Conservation (phyloP, 179 eudicot species). For the Actinidia arguta region DNA sequence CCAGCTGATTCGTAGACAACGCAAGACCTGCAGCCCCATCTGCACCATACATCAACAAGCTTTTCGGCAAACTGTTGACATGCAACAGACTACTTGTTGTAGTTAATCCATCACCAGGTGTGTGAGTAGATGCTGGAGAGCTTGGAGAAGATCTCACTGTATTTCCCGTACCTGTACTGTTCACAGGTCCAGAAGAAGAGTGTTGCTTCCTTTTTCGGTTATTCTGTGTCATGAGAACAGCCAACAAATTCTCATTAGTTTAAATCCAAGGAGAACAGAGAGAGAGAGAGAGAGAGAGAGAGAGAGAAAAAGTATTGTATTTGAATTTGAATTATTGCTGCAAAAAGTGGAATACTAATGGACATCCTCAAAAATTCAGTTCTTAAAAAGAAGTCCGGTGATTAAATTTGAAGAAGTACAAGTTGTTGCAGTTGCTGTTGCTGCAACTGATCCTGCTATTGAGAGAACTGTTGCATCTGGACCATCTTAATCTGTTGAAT, state of each 20-base stretch:
- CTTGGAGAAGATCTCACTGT: conserved; percentile 94
- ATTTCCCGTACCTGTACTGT: conserved; percentile 96
- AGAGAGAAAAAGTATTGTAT: not conserved
- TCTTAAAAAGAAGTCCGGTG: not conserved
- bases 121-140: conserved; percentile 96
- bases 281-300: not conserved
- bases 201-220: conserved; percentile 91
- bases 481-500: conserved; percentile 78
- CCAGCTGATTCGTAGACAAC: conserved; percentile 97
- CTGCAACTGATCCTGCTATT: conserved; percentile 92
- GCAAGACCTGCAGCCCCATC: conserved; percentile 88
- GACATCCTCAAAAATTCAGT: not conserved
- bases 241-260: conserved; percentile 3
- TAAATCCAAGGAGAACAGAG: not conserved
- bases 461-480: conserved; percentile 89
- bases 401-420: conserved; percentile 16
- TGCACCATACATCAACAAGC: conserved; percentile 86
- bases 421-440: conserved; percentile 95
- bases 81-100: conserved; percentile 74
- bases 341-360: no score
- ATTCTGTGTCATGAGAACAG: conserved; percentile 45
- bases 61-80: conserved; percentile 79
- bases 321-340: no score
- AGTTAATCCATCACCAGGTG: conserved; percentile 93
- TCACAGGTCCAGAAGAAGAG: conserved; percentile 98